Conservation (phyloP, 2,329 filamentous ascomycete genomes). For the Aspergillus felis region DNA sequence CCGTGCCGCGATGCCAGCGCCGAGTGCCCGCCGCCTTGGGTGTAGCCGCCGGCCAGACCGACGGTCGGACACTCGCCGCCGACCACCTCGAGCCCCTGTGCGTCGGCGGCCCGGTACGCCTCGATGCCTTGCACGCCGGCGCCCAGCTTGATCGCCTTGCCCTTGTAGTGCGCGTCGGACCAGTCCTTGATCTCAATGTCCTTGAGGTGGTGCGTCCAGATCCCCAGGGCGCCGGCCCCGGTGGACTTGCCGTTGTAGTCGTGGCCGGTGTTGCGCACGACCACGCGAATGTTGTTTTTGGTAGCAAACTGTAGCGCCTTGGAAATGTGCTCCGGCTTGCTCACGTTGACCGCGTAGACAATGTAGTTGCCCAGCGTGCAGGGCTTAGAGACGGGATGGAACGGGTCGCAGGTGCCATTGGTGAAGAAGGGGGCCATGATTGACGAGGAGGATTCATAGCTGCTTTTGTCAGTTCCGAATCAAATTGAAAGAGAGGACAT, state of each 20-base stretch:
- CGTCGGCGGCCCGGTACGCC: constrained; percentile 45
- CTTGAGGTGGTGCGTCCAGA: constrained; percentile 34
- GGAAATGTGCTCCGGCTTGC: constrained; percentile 20
- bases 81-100: constrained; percentile 48
- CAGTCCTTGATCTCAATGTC: constrained; percentile 29
- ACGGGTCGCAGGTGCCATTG: constrained; percentile 44
- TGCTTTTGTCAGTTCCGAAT: constrained; percentile 17
- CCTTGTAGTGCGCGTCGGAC: constrained; percentile 42
- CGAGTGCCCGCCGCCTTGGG: constrained; percentile 58
- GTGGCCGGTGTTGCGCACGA: constrained; percentile 44
- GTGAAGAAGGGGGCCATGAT: constrained; percentile 38
- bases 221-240: constrained; percentile 49
- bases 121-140: constrained; percentile 53
- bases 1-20: constrained; percentile 53
- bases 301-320: constrained; percentile 38
- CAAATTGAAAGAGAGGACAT: no score
- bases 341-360: constrained; percentile 35
- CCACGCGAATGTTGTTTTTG: constrained; percentile 48
- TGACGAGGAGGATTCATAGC: constrained; percentile 56
- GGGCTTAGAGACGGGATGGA: constrained; percentile 25
- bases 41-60: constrained; percentile 57
- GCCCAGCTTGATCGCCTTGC: constrained; percentile 52
- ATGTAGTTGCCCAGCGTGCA: constrained; percentile 29
- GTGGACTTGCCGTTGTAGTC: constrained; percentile 54
- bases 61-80: constrained; percentile 55